Conservation (phyloP, 345 rosid species). For the Syzygium aqueum region DNA sequence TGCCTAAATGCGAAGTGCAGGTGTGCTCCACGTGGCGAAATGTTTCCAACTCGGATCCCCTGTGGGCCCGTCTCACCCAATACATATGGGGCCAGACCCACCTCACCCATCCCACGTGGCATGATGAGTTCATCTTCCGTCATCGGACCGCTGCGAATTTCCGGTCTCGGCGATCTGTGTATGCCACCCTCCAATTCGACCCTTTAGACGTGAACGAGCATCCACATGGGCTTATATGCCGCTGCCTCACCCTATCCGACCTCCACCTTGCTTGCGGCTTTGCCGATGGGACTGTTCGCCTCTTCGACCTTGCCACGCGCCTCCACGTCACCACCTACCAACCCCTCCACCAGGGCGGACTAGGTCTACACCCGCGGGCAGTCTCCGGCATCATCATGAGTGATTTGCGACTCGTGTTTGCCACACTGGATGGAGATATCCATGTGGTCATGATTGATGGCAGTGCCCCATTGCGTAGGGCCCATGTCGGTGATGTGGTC, state of each 20-base stretch:
- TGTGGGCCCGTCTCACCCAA: slow-evolving; percentile 59
- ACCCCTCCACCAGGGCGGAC: slow-evolving; percentile 46
- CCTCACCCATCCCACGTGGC: slow-evolving; percentile 52
- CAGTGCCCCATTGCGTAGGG: slow-evolving; percentile 26
- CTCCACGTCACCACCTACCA: slow-evolving; percentile 49
- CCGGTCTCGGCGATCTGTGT: slow-evolving; percentile 20
- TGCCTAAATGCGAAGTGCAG: slow-evolving; percentile 16
- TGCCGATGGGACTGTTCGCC: slow-evolving; percentile 78
- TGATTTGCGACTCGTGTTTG: slow-evolving; percentile 40
- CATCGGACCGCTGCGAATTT: slow-evolving; percentile 69
- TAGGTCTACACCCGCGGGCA: slow-evolving; percentile 67
- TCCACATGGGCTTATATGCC: slow-evolving; percentile 57
- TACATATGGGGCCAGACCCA: slow-evolving; percentile 50
- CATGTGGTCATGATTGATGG: slow-evolving; percentile 49
- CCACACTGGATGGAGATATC: slow-evolving; percentile 68
- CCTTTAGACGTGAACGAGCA: slow-evolving; percentile 36
- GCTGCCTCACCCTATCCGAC: slow-evolving; percentile 75
- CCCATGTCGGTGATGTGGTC: slow-evolving; percentile 46
- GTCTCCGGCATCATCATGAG: slow-evolving; percentile 61
- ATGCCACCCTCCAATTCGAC: slow-evolving; percentile 49
- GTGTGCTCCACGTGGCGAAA: slow-evolving; percentile 93
- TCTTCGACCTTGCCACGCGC: slow-evolving; percentile 50
- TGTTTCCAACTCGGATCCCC: slow-evolving; percentile 59
- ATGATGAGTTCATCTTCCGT: slow-evolving; percentile 47
- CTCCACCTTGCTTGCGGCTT: slow-evolving; percentile 71